Percentiles rank a stretch among this genome's conserved stretches.
phyloP scores from a whole-genome alignment of 2,329 filamentous ascomycete genomes.

The Macrophomina pseudophaseolina region DNA sequence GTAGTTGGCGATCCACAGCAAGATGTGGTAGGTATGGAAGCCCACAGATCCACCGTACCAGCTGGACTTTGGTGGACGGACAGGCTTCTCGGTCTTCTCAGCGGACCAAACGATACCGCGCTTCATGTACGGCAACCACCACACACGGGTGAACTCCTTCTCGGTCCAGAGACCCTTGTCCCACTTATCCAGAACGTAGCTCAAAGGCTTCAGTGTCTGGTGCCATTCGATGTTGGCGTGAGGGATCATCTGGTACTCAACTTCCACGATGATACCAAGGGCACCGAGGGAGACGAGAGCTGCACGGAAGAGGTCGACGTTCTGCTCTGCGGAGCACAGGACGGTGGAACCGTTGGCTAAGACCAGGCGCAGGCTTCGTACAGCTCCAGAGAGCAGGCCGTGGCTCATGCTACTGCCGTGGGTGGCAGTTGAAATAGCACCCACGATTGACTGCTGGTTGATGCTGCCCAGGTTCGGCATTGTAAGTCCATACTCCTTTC shows the following conservation, averaged over 20 bases:
- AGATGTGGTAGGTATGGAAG: constrained; percentile 89
- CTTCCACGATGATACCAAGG: constrained; percentile 86
- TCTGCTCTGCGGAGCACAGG: constrained; percentile 69
- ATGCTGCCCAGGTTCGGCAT: constrained; percentile 95
- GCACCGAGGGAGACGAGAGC: constrained; percentile 87
- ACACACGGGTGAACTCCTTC: constrained; percentile 88
- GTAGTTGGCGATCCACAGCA: constrained; percentile 80
- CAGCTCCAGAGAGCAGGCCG: constrained; percentile 80
- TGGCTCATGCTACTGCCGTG: constrained; percentile 87
- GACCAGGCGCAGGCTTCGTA: constrained; percentile 77
- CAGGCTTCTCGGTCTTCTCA: constrained; percentile 71
- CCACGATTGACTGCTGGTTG: constrained; percentile 89
- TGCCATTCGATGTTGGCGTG: constrained; percentile 86
- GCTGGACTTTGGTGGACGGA: constrained; percentile 64
- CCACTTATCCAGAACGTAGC: constrained; percentile 74
- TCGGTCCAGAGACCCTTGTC: constrained; percentile 76
- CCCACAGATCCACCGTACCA: constrained; percentile 85
- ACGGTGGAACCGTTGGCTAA: constrained; percentile 78
- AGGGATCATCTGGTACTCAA: constrained; percentile 81
- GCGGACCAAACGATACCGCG: constrained; percentile 89
- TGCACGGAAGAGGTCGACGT: constrained; percentile 83
- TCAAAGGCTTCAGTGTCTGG: constrained; percentile 76
- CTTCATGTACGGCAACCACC: constrained; percentile 96
- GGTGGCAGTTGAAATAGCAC: constrained; percentile 89
- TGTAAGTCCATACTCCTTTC: constrained; percentile 77